phyloP scores from a whole-genome alignment of 208 protist genomes.

The Trichomonas gallinae region DNA sequence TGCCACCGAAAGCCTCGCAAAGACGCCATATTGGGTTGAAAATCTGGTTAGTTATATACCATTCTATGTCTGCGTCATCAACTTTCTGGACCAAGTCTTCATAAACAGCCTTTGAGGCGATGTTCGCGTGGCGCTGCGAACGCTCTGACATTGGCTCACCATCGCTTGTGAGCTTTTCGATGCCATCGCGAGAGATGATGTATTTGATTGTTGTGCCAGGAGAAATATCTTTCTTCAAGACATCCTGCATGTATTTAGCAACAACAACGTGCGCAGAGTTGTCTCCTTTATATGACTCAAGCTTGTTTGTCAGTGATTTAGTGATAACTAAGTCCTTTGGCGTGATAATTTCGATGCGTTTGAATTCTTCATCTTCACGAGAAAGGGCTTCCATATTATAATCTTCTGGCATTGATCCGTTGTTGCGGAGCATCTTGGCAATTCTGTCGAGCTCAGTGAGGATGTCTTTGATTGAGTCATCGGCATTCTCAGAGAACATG shows the following conservation, averaged over 20 bases:
- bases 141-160: neutral
- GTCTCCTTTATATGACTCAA: neutral
- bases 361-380: neutral
- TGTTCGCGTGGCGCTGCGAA: neutral
- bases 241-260: neutral
- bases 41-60: slow-evolving; percentile 17
- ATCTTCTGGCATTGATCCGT: neutral
- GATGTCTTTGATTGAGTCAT: slow-evolving; percentile 52
- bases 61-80: neutral
- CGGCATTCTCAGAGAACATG: slow-evolving; percentile 49
- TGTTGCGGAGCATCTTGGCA: neutral
- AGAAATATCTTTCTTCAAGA: neutral
- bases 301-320: neutral
- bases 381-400: neutral
- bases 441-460: neutral
- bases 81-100: neutral
- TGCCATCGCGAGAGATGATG: neutral
- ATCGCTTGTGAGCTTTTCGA: neutral
- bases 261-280: neutral
- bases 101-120: neutral
- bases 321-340: neutral
- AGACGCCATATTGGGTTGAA: neutral
- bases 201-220: neutral
- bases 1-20: neutral
- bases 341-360: neutral